Evolutionary conservation across 441 rosid species (phyloP).

Genomic region (Rhodomyrtus psidioides): DNA sequence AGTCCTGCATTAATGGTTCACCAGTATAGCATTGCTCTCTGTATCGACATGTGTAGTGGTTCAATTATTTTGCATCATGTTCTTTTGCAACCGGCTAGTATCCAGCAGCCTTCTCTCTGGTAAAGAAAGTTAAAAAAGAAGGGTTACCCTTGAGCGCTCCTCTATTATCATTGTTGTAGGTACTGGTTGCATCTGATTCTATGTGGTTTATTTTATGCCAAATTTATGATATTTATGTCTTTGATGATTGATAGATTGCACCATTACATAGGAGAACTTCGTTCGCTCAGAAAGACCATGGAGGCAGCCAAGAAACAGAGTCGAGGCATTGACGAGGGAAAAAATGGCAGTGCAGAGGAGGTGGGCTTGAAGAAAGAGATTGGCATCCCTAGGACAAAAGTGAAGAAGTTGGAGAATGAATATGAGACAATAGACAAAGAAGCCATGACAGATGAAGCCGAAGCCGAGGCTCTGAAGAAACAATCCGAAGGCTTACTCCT

Average conservation of each 20-base stretch:
- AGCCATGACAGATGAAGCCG: conserved; percentile 40
- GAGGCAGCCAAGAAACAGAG: conserved; percentile 66
- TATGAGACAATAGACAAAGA: conserved; percentile 37
- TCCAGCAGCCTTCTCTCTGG: neutral
- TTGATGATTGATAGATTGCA: conserved; percentile 84
- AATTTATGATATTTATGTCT: conserved; percentile 62
- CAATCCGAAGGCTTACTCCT: conserved; percentile 64
- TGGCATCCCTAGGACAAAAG: conserved; percentile 24
- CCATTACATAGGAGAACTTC: conserved; percentile 82
- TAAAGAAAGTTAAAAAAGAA: neutral
- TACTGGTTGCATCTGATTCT: neutral
- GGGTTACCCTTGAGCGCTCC: neutral
- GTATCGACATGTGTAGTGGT: neutral
- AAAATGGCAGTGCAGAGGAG: conserved; percentile 34
- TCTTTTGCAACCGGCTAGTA: neutral
- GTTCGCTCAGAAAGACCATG: conserved; percentile 63
- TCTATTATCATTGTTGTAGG: neutral
- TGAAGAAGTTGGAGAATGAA: conserved; percentile 45
- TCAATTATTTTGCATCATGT: neutral
- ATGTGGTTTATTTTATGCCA: conserved; percentile 22
- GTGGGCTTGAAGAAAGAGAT: conserved; percentile 38
- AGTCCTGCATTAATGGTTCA: neutral
- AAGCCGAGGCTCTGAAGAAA: conserved; percentile 57
- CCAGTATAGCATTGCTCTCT: neutral
- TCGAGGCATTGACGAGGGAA: conserved; percentile 49